Conservation (phyloP, 768 basidiomycete species). For the Russula vinacea region DNA sequence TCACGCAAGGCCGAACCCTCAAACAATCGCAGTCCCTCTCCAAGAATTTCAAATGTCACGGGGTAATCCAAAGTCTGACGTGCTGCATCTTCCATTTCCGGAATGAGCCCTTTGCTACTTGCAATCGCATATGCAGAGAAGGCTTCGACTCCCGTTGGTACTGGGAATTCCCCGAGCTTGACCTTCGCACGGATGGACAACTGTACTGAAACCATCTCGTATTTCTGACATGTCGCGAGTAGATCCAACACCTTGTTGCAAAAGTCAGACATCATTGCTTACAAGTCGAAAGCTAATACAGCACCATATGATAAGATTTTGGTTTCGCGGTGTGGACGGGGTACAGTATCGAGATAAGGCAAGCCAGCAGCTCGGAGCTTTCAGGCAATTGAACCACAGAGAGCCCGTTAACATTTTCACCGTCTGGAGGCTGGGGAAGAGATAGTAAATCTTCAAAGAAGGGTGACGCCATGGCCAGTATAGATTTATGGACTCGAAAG, state of each 20-base stretch:
- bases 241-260: too few relatives aligned
- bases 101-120: not conserved
- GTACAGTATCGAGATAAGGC: constrained; percentile 18
- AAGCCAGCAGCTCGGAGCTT: constrained; percentile 1
- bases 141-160: too few relatives aligned
- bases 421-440: not conserved
- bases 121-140: too few relatives aligned
- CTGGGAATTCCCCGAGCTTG: too few relatives aligned
- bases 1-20: too few relatives aligned
- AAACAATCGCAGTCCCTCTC: not conserved
- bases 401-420: not conserved
- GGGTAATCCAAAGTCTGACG: not conserved
- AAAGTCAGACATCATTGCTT: not conserved
- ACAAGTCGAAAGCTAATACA: constrained; percentile 21
- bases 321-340: constrained; percentile 11
- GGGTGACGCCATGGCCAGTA: too few relatives aligned
- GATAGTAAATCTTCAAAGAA: too few relatives aligned
- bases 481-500: too few relatives aligned
- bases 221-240: too few relatives aligned
- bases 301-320: not conserved
- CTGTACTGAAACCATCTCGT: too few relatives aligned
- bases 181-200: too few relatives aligned
- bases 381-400: constrained; percentile 12
- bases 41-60: not conserved
- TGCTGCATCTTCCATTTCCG: not conserved